Percentiles rank a stretch among this genome's conserved stretches.
These are phyloP conservation scores for Rubia tinctorum DNA, from an alignment of 305 asterid genomes.

Conservation along the genomic window DNA sequence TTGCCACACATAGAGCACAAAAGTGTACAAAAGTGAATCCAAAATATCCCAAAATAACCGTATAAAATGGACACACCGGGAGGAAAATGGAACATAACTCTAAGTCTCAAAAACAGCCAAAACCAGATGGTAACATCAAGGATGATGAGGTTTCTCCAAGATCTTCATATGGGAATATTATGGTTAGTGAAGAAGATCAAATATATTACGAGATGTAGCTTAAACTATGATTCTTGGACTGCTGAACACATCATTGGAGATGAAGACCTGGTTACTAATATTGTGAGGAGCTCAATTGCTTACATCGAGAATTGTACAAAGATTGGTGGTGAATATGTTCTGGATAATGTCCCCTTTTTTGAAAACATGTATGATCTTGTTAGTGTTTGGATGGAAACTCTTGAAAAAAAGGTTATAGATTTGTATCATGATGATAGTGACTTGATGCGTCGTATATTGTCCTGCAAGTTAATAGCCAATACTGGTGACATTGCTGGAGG, in stretches of 20 bases:
- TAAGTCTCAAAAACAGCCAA: too few species aligned
- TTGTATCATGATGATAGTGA: background rate
- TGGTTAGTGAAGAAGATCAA: too few species aligned
- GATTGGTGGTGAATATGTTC: background rate
- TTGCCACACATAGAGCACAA: too few species aligned
- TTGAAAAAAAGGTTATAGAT: background rate
- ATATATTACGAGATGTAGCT: background rate
- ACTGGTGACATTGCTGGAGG: background rate
- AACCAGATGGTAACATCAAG: background rate
- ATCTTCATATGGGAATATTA: background rate
- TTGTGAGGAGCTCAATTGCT: background rate
- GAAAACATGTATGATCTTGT: too few species aligned
- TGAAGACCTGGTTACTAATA: background rate
- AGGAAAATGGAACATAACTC: background rate
- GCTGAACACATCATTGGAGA: background rate
- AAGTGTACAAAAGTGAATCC: too few species aligned
- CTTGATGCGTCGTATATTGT: background rate
- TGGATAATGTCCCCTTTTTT: background rate
- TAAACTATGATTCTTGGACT: background rate
- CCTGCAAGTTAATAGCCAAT: background rate
- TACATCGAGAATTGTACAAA: background rate
- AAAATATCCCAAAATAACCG: too few species aligned
- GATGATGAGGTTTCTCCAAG: background rate
- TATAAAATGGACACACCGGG: too few species aligned
- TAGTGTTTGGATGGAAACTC: background rate